Percentiles rank a stretch among this genome's conserved stretches.
phyloP scores from a whole-genome alignment of 257 asterid species.

The Pogostemon cablin region DNA sequence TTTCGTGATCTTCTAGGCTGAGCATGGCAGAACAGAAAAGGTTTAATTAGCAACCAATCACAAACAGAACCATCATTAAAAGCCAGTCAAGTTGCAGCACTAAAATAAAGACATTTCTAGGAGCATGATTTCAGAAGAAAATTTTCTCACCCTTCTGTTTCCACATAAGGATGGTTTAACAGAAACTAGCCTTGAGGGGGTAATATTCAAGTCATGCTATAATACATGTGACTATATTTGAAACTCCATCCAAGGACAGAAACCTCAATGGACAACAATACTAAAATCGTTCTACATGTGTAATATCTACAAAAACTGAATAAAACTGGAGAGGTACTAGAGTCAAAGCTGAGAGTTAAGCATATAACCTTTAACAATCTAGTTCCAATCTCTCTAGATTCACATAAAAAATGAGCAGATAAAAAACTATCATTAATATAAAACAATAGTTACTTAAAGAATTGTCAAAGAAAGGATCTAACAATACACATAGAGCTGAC shows the following conservation, averaged over 20 bases:
- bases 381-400: background rate
- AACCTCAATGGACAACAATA: conserved; percentile 1
- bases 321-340: background rate
- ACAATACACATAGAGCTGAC: conserved; percentile 15
- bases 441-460: background rate
- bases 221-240: conserved; percentile 15
- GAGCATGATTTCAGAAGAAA: conserved; percentile 18
- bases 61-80: conserved; percentile 20
- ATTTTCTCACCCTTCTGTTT: background rate
- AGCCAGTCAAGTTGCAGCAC: conserved; percentile 13
- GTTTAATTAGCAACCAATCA: conserved; percentile 31
- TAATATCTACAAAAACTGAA: background rate
- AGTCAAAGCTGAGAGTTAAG: background rate
- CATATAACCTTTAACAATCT: conserved; percentile 1
- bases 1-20: conserved; percentile 93
- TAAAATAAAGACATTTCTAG: conserved; percentile 1
- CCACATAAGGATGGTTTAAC: conserved; percentile 19
- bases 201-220: background rate
- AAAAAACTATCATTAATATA: background rate
- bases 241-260: conserved; percentile 14
- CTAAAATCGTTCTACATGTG: background rate
- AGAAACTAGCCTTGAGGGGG: conserved; percentile 11
- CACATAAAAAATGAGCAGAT: conserved; percentile 18
- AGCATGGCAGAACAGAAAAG: conserved; percentile 36
- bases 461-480: background rate